Conservation (phyloP, 140 eudicot species). For the Bidens hawaiensis region DNA sequence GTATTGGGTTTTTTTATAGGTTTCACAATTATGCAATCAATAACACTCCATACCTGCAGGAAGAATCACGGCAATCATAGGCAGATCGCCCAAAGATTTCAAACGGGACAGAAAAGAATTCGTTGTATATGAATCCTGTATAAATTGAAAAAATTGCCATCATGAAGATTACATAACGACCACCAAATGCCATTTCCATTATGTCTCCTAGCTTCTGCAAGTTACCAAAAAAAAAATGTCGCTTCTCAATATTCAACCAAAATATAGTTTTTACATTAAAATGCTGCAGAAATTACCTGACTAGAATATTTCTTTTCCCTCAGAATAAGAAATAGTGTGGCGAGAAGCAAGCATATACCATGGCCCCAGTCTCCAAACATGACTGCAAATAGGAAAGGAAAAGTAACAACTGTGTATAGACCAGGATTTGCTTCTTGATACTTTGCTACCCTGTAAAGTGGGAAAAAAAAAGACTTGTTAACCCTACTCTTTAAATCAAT, state of each 20-base stretch:
- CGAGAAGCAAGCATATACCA: slow-evolving; percentile 83
- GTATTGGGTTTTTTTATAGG: background rate
- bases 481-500: background rate
- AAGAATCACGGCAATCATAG: slow-evolving; percentile 65
- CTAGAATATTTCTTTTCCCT: slow-evolving; percentile 69
- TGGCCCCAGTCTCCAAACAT: slow-evolving; percentile 99
- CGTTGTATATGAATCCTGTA: slow-evolving; percentile 78
- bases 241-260: background rate
- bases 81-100: slow-evolving; percentile 84
- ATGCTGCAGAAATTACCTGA: slow-evolving; percentile 42
- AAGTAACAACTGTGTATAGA: slow-evolving; percentile 74
- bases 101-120: slow-evolving; percentile 82
- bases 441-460: slow-evolving; percentile 72
- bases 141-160: slow-evolving; percentile 89
- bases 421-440: slow-evolving; percentile 95
- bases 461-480: background rate
- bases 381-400: slow-evolving; percentile 89
- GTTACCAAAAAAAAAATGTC: slow-evolving; percentile 16
- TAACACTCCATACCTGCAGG: slow-evolving; percentile 51
- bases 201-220: slow-evolving; percentile 88
- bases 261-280: background rate
- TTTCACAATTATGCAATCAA: background rate
- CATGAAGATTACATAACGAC: slow-evolving; percentile 83
- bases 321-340: slow-evolving; percentile 56
- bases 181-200: slow-evolving; percentile 92